Percentiles rank a stretch among this genome's conserved stretches.
Evolutionary conservation across 148 eudicot genomes (phyloP).

Genomic region (Vaccinium macrocarpon): DNA sequence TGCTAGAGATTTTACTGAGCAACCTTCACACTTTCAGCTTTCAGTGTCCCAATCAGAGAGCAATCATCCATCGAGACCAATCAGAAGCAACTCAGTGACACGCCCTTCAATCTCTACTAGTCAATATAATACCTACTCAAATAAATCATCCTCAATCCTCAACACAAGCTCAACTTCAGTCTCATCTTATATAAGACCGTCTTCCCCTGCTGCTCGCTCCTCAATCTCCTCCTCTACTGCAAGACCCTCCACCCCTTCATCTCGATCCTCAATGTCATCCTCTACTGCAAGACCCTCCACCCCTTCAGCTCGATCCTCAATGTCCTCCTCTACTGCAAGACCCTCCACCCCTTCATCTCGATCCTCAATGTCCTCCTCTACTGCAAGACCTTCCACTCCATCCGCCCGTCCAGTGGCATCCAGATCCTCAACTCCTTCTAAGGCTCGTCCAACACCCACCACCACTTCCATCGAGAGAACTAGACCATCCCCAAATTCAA

Average conservation of each 20-base stretch:
- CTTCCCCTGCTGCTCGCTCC: conserved; percentile 67
- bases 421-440: conserved; percentile 70
- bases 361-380: conserved; percentile 41
- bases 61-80: conserved; percentile 56
- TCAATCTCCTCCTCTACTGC: conserved; percentile 8
- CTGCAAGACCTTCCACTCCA: conserved; percentile 80
- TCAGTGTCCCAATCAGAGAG: conserved; percentile 72
- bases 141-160: conserved; percentile 65
- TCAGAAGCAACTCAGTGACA: conserved; percentile 88
- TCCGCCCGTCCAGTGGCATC: conserved; percentile 64
- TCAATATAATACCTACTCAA: conserved; percentile 58
- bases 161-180: conserved; percentile 95
- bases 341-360: conserved; percentile 6
- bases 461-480: conserved; percentile 56
- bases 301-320: too few relatives aligned
- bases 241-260: too few relatives aligned
- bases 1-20: conserved; percentile 6
- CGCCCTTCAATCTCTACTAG: conserved; percentile 72
- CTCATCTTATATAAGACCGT: conserved; percentile 88
- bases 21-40: conserved; percentile 44
- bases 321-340: conserved; percentile 7
- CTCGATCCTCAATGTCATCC: too few relatives aligned
- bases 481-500: conserved; percentile 60
- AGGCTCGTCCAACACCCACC: conserved; percentile 49
- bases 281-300: too few relatives aligned